Evolutionary conservation across 805 yeast genomes (phyloP), one percentile per base, ranked within the genome.

Genomic region (Suhomyces emberorum): DNA sequence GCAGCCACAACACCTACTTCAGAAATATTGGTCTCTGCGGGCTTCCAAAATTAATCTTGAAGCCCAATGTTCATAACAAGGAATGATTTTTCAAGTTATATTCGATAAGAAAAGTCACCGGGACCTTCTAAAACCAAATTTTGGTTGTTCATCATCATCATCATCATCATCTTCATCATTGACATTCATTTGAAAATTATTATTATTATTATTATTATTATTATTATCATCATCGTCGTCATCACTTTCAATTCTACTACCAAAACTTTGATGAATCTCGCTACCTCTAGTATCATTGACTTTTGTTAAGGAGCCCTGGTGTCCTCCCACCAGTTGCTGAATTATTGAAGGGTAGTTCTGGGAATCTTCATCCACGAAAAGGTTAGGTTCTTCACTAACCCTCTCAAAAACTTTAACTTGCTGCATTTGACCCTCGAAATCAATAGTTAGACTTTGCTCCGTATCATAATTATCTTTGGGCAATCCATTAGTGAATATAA

Each of bases 1-100:
- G 54, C 22, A 55, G 48, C 23, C 72, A 66, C 42, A 58, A 55
- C 22, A 60, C 65, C 7, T 67, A 67, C 39, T 65, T 67, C 38
- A 54, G 72, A 31, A 51, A 42, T 20, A 37, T 66, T 51, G 71
- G 71, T 1, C 15, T 30, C n/a, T 38, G 42, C 29, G 37, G 42
- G 3, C 21, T 33, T 22, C 24, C 19, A 7, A 20, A n/a, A n/a
- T n/a, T n/a, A n/a, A n/a, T n/a, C n/a, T n/a, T n/a, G n/a, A n/a
- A n/a, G n/a, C n/a, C n/a, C n/a, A n/a, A n/a, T n/a, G n/a, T n/a
- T n/a, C n/a, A n/a, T n/a, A n/a, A n/a, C n/a, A n/a, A n/a, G n/a
- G n/a, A n/a, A n/a, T n/a, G n/a, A n/a, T n/a, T n/a, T n/a, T n/a
- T n/a, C n/a, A n/a, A n/a, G n/a, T n/a, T n/a, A n/a, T n/a, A n/a